Evolutionary conservation across 2,329 filamentous ascomycete genomes (phyloP).

Genomic region (Dryadomyces quercivorus): DNA sequence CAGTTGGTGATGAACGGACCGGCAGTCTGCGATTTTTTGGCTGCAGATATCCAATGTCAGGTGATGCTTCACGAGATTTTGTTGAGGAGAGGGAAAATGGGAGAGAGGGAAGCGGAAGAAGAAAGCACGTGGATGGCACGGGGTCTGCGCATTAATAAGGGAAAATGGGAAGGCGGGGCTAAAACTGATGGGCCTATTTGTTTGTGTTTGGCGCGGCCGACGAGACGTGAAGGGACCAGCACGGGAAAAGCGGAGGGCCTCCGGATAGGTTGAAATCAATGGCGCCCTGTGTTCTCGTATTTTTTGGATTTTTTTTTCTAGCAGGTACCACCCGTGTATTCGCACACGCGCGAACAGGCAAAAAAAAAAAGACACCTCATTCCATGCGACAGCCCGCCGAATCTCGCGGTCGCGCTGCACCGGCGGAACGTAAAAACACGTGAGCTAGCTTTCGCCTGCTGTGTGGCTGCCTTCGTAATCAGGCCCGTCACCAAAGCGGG

Average conservation of each 20-base stretch:
- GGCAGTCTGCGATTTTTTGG: slow-evolving; percentile 7
- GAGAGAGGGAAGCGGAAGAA: slow-evolving; percentile 1
- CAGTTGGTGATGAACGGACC: neutral
- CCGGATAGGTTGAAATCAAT: neutral
- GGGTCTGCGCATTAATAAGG: slow-evolving; percentile 13
- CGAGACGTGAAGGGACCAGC: too few relatives aligned
- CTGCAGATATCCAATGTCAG: slow-evolving; percentile 15
- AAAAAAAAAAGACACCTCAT: neutral
- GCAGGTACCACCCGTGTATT: neutral
- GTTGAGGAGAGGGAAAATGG: neutral
- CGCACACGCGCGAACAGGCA: neutral
- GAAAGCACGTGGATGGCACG: slow-evolving; percentile 14
- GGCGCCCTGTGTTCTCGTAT: too few relatives aligned
- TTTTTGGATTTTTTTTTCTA: neutral
- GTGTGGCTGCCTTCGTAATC: neutral
- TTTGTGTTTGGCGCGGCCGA: neutral
- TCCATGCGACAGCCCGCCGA: neutral
- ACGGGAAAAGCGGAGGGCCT: neutral
- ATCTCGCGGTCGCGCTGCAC: neutral
- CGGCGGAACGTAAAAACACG: slow-evolving; percentile 1
- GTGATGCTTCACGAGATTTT: slow-evolving; percentile 16
- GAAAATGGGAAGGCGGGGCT: slow-evolving; percentile 1
- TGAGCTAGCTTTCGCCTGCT: neutral
- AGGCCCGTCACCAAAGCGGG: neutral
- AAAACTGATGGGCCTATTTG: neutral